Base-by-base conservation (phyloP, 345 rosid species). In the Gossypium mustelinum region DNA sequence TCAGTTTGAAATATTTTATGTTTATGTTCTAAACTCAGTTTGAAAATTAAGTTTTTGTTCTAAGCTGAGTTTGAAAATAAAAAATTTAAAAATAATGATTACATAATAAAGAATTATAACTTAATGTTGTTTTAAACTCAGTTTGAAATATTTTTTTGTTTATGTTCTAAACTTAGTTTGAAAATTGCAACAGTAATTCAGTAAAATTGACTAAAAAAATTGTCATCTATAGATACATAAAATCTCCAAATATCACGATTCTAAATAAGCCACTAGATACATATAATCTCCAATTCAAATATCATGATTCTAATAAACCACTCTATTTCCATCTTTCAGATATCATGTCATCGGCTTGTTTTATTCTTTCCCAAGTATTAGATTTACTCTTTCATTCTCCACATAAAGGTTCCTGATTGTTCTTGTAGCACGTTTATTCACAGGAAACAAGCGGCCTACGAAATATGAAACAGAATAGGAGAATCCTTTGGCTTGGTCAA, bases 401-500 rank as follows among this genome's bases (percentile, higher is more conserved):
- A 93, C 87, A 80, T 91, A 95, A 51, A 95, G 94, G 80, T 93
- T 95, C 74, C 85, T 83, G 25, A 24, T 24, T 24, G 25, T 24
- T 24, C 25, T 24, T 24, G 25, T 24, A 24, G 25, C 25, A 24
- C 2, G 25, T 24, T 24, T 1, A 24, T 24, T 24, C 25, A 24
- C 25, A 24, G 25, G 25, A 24, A 24, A 24, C 25, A 95, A 79
- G 52, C 77, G 86, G 45, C 99, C 99, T 93, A 78, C 29, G 76
- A 67, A 68, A 75, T 55, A 54, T 58, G 47, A 77, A 65, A 89
- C 87, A 48, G 98, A 89, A 81, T 93, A 92, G 63, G 98, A 88
- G 83, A 84, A 85, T 70, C 98, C 99, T 87, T 95, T 95, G 51
- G 91, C 99, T 87, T 95, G 99, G 83, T 93, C 94, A 78, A 95